Percentiles rank a stretch among this genome's conserved stretches.
Conservation (phyloP, 352 stramenopile genomes). For the Phytophthora cryptogea region DNA sequence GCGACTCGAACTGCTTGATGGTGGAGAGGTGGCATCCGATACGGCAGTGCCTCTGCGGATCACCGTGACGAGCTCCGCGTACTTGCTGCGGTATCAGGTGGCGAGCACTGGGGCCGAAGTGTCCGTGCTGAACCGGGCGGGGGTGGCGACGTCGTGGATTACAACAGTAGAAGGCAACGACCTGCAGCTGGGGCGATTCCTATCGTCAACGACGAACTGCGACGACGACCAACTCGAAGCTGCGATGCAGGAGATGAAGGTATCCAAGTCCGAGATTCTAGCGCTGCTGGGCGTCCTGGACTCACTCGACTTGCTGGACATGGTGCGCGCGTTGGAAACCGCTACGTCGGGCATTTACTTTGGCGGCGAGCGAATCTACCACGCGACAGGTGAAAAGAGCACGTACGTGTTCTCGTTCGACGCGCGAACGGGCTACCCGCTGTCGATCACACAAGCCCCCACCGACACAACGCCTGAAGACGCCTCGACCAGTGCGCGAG, state of each 20-base stretch:
- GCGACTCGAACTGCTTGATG: constrained; percentile 34
- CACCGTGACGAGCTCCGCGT: constrained; percentile 34
- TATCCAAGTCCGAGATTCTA: constrained; percentile 36
- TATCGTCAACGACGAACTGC: constrained; percentile 8
- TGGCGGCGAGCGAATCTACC: constrained; percentile 8
- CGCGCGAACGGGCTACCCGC: constrained; percentile 29
- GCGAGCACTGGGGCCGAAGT: constrained; percentile 46
- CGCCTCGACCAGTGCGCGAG: neutral
- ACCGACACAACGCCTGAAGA: constrained; percentile 1
- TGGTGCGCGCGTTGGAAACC: constrained; percentile 35
- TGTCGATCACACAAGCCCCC: constrained; percentile 41
- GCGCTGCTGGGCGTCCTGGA: constrained; percentile 50
- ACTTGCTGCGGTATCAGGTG: constrained; percentile 51
- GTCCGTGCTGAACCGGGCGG: constrained; percentile 44
- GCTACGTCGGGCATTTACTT: neutral
- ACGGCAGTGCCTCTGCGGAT: constrained; percentile 36
- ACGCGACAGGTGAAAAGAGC: constrained; percentile 42
- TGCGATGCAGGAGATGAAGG: neutral
- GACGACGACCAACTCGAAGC: constrained; percentile 12
- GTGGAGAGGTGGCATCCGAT: neutral
- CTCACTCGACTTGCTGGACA: constrained; percentile 51
- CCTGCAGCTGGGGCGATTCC: constrained; percentile 46
- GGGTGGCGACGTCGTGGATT: constrained; percentile 54
- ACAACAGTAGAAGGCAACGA: constrained; percentile 36
- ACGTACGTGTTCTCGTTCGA: constrained; percentile 60